Evolutionary conservation across 2,329 filamentous ascomycete species (phyloP).

Genomic region (Thermothelomyces thermophilus): DNA sequence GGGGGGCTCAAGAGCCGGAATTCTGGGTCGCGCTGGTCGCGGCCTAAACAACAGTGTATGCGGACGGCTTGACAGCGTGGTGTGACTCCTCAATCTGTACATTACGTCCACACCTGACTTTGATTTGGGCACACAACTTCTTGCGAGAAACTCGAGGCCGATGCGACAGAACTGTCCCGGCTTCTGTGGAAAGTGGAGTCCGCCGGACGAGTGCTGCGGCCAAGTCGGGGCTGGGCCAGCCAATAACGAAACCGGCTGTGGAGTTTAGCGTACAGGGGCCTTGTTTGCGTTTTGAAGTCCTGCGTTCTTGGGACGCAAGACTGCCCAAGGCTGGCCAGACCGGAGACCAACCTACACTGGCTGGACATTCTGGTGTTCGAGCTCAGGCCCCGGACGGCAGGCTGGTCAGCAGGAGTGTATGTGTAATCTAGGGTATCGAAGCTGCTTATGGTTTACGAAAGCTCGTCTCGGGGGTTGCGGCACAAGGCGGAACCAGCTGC

Average conservation of each 20-base stretch:
- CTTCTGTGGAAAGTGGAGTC: slow-evolving; percentile 14
- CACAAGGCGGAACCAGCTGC: too few species aligned
- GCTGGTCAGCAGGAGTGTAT: too few species aligned
- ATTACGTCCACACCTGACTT: background rate
- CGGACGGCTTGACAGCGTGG: slow-evolving; percentile 10
- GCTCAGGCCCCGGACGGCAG: too few species aligned
- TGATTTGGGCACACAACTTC: slow-evolving; percentile 16
- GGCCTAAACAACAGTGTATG: background rate
- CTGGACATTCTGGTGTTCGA: too few species aligned
- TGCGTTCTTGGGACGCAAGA: slow-evolving; percentile 13
- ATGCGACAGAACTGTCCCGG: slow-evolving; percentile 14
- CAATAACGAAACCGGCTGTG: slow-evolving; percentile 19
- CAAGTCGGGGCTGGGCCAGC: slow-evolving; percentile 17
- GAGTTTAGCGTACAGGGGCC: background rate
- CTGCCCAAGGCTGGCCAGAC: slow-evolving; percentile 12
- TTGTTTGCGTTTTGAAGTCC: slow-evolving; percentile 6
- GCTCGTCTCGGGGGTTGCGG: too few species aligned
- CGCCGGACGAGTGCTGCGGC: slow-evolving; percentile 24
- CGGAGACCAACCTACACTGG: too few species aligned
- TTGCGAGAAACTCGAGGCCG: slow-evolving; percentile 10
- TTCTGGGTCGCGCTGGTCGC: background rate
- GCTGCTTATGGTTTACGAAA: too few species aligned
- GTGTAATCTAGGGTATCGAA: too few species aligned
- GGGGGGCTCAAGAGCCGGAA: background rate
- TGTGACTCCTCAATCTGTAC: background rate